Conservation (phyloP, 805 yeast genomes). For the Ogataea populi-albae region DNA sequence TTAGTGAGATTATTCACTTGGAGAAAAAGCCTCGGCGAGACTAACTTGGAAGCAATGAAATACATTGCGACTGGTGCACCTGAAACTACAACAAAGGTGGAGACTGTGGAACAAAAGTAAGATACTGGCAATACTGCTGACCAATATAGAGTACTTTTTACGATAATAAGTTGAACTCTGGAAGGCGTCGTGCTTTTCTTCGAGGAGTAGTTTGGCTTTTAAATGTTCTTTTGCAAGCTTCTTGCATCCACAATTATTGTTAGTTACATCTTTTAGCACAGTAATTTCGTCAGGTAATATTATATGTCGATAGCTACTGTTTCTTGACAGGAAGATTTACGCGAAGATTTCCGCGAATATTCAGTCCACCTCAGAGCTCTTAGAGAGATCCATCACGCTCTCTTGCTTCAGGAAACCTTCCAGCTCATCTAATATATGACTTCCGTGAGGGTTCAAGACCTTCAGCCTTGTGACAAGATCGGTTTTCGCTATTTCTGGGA, state of each 20-base stretch:
- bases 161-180: too few species aligned
- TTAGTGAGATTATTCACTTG: slow-evolving; percentile 65
- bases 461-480: slow-evolving; percentile 37
- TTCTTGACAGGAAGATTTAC: too few species aligned
- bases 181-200: too few species aligned
- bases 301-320: too few species aligned
- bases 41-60: slow-evolving; percentile 49
- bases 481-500: slow-evolving; percentile 17
- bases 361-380: neutral
- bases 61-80: slow-evolving; percentile 55
- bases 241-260: too few species aligned
- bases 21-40: slow-evolving; percentile 64
- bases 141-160: too few species aligned
- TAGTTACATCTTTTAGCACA: too few species aligned
- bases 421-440: slow-evolving; percentile 23
- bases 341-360: too few species aligned
- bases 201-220: too few species aligned
- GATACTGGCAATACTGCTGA: slow-evolving; percentile 6
- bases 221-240: too few species aligned
- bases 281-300: too few species aligned
- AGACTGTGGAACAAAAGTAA: slow-evolving; percentile 1
- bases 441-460: slow-evolving; percentile 36
- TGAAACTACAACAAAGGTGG: slow-evolving; percentile 1
- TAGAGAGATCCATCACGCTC: slow-evolving; percentile 17
- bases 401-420: slow-evolving; percentile 27